Evolutionary conservation across 129 eudicot species (phyloP).

Genomic region (Centrapalus pauciflorus): DNA sequence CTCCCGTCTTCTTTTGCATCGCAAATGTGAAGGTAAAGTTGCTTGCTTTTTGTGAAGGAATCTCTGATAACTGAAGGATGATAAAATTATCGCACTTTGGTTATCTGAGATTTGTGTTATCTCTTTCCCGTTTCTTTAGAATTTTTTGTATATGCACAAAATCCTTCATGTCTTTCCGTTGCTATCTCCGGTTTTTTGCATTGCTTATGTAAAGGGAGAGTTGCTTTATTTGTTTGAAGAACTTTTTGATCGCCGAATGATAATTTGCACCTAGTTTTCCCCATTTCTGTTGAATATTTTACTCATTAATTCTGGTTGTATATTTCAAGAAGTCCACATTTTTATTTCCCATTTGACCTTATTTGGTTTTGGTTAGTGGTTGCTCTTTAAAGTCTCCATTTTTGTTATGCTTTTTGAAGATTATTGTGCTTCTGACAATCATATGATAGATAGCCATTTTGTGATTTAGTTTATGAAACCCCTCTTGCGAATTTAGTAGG

Average conservation of each 20-base stretch:
- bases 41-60: no score
- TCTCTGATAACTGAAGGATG: no score
- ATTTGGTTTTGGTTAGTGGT: background rate
- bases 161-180: background rate
- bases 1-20: no score
- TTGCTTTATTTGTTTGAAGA: background rate
- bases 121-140: background rate
- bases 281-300: background rate
- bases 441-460: background rate
- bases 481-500: no score
- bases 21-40: background rate
- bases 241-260: background rate
- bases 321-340: background rate
- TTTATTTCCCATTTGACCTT: background rate
- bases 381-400: background rate
- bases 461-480: no score
- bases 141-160: background rate
- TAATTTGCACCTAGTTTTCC: background rate
- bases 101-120: background rate
- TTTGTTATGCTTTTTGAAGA: background rate
- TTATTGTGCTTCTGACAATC: background rate
- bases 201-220: conserved; percentile 20
- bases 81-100: conserved; percentile 2
- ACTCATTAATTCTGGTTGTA: background rate
- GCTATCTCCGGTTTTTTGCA: conserved; percentile 8